phyloP scores from a whole-genome alignment of 1,139 yeast genomes.

The Neolecta irregularis region DNA sequence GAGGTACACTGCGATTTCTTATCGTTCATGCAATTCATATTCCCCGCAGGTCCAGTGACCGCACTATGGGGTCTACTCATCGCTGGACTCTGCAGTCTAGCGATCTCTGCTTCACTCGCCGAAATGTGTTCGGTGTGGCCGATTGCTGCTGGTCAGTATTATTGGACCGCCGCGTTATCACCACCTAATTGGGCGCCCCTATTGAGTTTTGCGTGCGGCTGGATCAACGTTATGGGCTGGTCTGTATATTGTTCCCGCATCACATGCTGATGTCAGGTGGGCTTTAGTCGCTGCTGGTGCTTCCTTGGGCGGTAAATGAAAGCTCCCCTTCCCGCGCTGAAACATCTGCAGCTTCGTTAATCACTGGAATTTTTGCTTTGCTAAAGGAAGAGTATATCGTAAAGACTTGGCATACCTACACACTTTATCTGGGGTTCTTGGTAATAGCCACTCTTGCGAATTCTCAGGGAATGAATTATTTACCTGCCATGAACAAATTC shows the following conservation, averaged over 20 bases:
- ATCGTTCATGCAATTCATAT: no score
- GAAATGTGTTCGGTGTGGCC: conserved; percentile 54
- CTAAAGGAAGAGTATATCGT: not conserved
- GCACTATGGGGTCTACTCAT: conserved; percentile 61
- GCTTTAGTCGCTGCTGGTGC: conserved; percentile 6
- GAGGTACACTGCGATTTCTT: no score
- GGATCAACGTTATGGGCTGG: conserved; percentile 13
- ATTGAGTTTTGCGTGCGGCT: conserved; percentile 15
- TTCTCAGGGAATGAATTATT: conserved; percentile 17
- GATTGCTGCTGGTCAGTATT: conserved; percentile 31
- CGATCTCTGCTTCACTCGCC: conserved; percentile 41
- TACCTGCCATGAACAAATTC: conserved; percentile 19
- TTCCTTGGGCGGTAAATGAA: not conserved
- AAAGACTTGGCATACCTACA: conserved; percentile 10
- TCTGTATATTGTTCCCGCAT: conserved; percentile 1
- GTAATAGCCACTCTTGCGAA: conserved; percentile 9
- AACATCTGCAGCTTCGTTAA: no score
- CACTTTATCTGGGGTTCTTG: conserved; percentile 8
- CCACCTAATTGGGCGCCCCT: conserved; percentile 13
- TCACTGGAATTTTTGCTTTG: not conserved
- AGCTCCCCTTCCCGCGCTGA: no score
- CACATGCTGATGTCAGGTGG: conserved; percentile 8
- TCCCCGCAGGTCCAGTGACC: conserved; percentile 30
- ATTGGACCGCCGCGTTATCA: conserved; percentile 17
- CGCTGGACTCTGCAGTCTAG: conserved; percentile 40